Conservation (phyloP, 331 rosid genomes). For the Pyracantha coccinea region DNA sequence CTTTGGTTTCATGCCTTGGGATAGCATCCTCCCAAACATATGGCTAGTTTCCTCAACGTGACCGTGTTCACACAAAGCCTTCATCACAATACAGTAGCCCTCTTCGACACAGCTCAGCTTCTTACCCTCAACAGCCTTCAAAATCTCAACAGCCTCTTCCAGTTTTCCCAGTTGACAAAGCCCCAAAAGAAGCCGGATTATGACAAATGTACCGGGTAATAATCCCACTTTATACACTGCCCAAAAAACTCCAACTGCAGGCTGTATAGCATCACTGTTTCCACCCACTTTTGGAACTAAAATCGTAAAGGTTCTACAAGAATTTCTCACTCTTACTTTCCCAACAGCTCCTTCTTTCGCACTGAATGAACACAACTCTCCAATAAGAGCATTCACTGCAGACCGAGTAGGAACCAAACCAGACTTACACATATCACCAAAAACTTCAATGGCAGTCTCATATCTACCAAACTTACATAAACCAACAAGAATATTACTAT, state of each 20-base stretch:
- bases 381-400: constrained; percentile 49
- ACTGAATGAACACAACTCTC: constrained; percentile 52
- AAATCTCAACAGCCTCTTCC: constrained; percentile 39
- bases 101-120: constrained; percentile 42
- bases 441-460: constrained; percentile 48
- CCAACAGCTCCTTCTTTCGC: constrained; percentile 52
- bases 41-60: constrained; percentile 31
- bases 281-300: constrained; percentile 52
- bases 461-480: constrained; percentile 55
- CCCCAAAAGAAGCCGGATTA: constrained; percentile 41
- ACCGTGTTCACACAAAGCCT: constrained; percentile 39
- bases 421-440: constrained; percentile 38
- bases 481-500: constrained; percentile 63
- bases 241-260: constrained; percentile 52
- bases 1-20: constrained; percentile 44
- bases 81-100: constrained; percentile 45
- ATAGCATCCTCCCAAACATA: constrained; percentile 51
- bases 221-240: constrained; percentile 34
- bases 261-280: constrained; percentile 41
- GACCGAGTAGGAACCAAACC: constrained; percentile 60
- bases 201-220: constrained; percentile 57
- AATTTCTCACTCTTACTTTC: constrained; percentile 43
- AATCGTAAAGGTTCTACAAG: constrained; percentile 41
- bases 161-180: constrained; percentile 52
- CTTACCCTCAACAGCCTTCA: constrained; percentile 46